Percentiles rank a stretch among this genome's conserved stretches.
These are phyloP conservation scores for Gentiana macrophylla DNA, from an alignment of 257 asterid species.

Conservation along the genomic window DNA sequence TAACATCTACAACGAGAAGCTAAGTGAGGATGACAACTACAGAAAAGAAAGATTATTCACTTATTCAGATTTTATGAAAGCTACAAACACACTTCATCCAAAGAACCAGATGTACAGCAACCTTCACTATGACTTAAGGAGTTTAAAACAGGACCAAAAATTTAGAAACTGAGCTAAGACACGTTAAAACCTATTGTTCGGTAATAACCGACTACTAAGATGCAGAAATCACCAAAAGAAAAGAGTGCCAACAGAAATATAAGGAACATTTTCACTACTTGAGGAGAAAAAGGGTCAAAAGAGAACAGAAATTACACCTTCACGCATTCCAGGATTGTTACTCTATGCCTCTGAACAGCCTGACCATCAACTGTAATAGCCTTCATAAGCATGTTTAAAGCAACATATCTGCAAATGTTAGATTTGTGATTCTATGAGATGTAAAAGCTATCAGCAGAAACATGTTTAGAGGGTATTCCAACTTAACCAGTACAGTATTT, in stretches of 20 bases:
- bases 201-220: background rate
- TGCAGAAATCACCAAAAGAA: background rate
- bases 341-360: constrained; percentile 99
- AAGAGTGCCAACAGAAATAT: constrained; percentile 1
- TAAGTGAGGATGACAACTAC: too few relatives aligned
- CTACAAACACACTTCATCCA: too few relatives aligned
- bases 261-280: background rate
- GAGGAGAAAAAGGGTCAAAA: background rate
- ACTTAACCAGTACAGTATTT: background rate
- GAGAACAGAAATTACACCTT: constrained; percentile 42
- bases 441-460: constrained; percentile 1
- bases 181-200: background rate
- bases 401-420: constrained; percentile 69
- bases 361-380: constrained; percentile 88
- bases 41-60: too few relatives aligned
- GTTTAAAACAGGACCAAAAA: too few relatives aligned
- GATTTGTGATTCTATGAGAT: constrained; percentile 17
- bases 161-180: too few relatives aligned
- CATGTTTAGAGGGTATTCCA: too few relatives aligned
- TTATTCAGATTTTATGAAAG: too few relatives aligned
- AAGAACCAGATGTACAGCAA: too few relatives aligned
- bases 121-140: too few relatives aligned
- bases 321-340: constrained; percentile 92
- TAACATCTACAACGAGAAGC: too few relatives aligned
- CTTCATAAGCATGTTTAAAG: constrained; percentile 95